A percentile compares a stretch with the other conserved stretches of the same genome.
phyloP scores from a whole-genome alignment of 2,329 filamentous ascomycete genomes.

The Fusarium sacchari region DNA sequence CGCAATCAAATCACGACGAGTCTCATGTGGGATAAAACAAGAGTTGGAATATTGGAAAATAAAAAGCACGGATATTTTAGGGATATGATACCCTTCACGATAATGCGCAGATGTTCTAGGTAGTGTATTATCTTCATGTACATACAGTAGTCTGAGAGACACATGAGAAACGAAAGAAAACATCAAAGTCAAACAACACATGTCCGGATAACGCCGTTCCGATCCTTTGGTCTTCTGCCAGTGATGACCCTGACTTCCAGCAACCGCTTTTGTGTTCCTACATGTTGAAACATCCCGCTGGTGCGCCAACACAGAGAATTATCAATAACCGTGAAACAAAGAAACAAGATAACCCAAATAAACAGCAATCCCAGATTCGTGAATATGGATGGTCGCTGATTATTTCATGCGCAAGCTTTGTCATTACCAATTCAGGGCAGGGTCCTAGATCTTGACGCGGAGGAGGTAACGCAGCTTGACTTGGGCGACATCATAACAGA shows the following conservation, averaged over 20 bases:
- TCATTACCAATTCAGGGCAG: not conserved
- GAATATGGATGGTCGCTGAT: not conserved
- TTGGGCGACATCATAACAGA: slow-evolving; percentile 75
- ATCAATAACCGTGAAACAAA: not conserved
- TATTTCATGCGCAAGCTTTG: not conserved
- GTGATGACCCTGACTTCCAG: not conserved
- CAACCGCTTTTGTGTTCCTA: not conserved
- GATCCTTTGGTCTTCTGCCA: not conserved
- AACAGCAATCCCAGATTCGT: not conserved
- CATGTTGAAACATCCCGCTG: not conserved
- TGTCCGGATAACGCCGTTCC: not conserved
- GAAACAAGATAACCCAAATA: not conserved
- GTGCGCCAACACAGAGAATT: not conserved
- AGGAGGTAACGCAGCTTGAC: slow-evolving; percentile 77
- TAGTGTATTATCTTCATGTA: slow-evolving; percentile 4
- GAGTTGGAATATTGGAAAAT: not conserved
- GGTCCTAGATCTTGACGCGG: slow-evolving; percentile 62
- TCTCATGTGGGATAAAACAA: not conserved
- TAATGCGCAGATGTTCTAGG: slow-evolving; percentile 6
- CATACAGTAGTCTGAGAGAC: not conserved
- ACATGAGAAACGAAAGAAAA: not conserved
- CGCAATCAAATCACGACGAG: not conserved
- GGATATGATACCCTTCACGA: slow-evolving; percentile 19
- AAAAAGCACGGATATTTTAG: not conserved
- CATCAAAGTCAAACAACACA: not conserved